Evolutionary conservation across 2,329 filamentous ascomycete species (phyloP).

Genomic region (Fusarium sp.): DNA sequence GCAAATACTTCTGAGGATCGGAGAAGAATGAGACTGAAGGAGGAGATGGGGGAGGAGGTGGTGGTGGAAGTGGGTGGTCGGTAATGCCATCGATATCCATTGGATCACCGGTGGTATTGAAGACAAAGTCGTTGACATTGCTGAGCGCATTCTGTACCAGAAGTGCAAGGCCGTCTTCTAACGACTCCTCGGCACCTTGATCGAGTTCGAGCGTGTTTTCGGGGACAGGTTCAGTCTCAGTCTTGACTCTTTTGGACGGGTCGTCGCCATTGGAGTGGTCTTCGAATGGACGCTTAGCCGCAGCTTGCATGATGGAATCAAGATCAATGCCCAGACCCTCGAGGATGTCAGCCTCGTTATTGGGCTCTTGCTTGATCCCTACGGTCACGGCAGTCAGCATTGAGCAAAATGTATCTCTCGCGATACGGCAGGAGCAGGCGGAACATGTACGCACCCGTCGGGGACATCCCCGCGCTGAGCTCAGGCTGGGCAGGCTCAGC

Average conservation of each 20-base stretch:
- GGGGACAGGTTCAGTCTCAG: conserved; percentile 43
- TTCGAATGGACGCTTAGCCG: conserved; percentile 57
- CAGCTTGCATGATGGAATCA: conserved; percentile 53
- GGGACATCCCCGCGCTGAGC: conserved; percentile 51
- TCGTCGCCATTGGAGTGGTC: conserved; percentile 48
- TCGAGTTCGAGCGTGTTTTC: conserved; percentile 39
- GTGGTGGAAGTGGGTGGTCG: conserved; percentile 45
- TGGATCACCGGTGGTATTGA: conserved; percentile 50
- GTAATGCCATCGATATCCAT: conserved; percentile 54
- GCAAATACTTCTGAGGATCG: conserved; percentile 56
- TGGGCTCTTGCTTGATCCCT: conserved; percentile 58
- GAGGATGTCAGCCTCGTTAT: conserved; percentile 55
- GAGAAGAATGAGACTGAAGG: conserved; percentile 51
- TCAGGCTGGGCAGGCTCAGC: conserved; percentile 58
- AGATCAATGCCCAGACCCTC: conserved; percentile 55
- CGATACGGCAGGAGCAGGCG: conserved; percentile 27
- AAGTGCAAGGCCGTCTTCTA: conserved; percentile 55
- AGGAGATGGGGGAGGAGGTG: conserved; percentile 44
- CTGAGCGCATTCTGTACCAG: conserved; percentile 59
- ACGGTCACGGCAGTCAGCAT: conserved; percentile 46
- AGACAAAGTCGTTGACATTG: conserved; percentile 57
- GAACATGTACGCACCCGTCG: conserved; percentile 53
- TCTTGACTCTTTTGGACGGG: conserved; percentile 54
- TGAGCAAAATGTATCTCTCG: conserved; percentile 18
- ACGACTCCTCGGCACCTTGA: conserved; percentile 46